Evolutionary conservation across 2,329 filamentous ascomycete genomes (phyloP), one percentile per base, ranked within the genome.

Genomic region (Aspergillus pseudoviridinutans): DNA sequence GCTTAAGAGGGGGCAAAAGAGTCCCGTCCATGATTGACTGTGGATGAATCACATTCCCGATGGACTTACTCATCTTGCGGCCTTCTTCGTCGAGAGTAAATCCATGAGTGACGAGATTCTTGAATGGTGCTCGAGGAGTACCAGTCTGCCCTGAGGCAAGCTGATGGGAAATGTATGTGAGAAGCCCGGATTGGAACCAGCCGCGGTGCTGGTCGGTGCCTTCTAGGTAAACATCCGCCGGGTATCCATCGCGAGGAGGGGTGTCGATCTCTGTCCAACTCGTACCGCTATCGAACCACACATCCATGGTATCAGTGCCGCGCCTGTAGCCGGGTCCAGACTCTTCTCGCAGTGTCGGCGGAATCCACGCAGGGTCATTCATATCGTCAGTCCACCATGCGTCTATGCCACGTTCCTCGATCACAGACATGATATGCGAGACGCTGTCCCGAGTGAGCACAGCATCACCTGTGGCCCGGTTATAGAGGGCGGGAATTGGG

Each of bases 51-150:
- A 90, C 87, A 68, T 99, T 99, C 17, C 94, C 94, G 1, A 97
- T 78, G 0, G 92, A 97, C 74, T 99, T 99, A 71, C 92, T 97
- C 94, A 99, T 99, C 74, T 99, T 99, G 71, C 90, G 91, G n/a
- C 92, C 92, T 38, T 89, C 79, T 51, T 88, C 83, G 67, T 99
- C 94, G 2, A 99, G 84, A 0, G 91, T 92, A 71, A 99, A 99
- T 1, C 94, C 94, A 70, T 99, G 94, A 0, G 94, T 99, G 59
- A 97, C 87, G n/a, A 99, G 80, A 3, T 86, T 90, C 68, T 87
- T 89, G 78, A 95, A 99, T 0, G 94, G 94, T 0, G 93, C 82
- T 62, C 73, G 74, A 32, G 77, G 62, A 4, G 57, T 66, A 4
- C 72, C 66, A 0, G 59, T 63, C 4, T 70, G 66, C 0, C 69